Percentiles rank a stretch among this genome's conserved stretches.
These are phyloP conservation scores for Entrophospora sp. DNA, from an alignment of 192 early-diverging fungal genomes.

Conservation along the genomic window DNA sequence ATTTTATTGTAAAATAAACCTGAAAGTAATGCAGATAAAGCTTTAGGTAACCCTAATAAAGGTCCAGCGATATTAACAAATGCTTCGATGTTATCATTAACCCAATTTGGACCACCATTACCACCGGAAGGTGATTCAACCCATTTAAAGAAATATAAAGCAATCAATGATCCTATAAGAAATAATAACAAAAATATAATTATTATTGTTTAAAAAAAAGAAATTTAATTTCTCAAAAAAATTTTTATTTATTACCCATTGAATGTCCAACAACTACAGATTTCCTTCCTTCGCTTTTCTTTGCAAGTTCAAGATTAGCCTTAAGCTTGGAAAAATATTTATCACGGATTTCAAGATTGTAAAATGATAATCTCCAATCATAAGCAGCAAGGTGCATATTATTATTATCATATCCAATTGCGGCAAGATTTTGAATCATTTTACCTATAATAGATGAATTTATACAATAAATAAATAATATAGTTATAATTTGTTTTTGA, in stretches of 20 bases:
- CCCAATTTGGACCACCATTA: constrained; percentile 64
- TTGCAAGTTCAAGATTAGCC: constrained; percentile 53
- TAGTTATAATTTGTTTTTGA: too few relatives aligned
- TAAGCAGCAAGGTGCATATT: constrained; percentile 83
- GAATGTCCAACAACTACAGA: constrained; percentile 51
- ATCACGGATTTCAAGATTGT: constrained; percentile 74
- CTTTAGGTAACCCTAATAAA: constrained; percentile 80
- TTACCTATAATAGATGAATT: constrained; percentile 18
- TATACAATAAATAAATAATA: neutral
- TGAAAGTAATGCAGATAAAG: constrained; percentile 61
- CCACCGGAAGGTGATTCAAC: constrained; percentile 59
- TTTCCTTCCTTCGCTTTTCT: constrained; percentile 41
- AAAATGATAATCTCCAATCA: constrained; percentile 79
- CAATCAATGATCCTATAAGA: constrained; percentile 48
- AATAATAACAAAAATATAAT: too few relatives aligned
- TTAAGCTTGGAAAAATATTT: constrained; percentile 75
- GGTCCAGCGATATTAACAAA: constrained; percentile 84
- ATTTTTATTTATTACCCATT: constrained; percentile 40
- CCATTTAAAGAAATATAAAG: constrained; percentile 86
- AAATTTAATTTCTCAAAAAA: neutral
- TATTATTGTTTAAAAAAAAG: too few relatives aligned
- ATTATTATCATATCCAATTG: constrained; percentile 77
- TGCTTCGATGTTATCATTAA: constrained; percentile 63
- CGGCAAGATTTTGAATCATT: constrained; percentile 72
- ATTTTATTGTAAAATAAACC: constrained; percentile 19